phyloP scores from a whole-genome alignment of 306 rosid species.

The Cotoneaster glaucophyllus region DNA sequence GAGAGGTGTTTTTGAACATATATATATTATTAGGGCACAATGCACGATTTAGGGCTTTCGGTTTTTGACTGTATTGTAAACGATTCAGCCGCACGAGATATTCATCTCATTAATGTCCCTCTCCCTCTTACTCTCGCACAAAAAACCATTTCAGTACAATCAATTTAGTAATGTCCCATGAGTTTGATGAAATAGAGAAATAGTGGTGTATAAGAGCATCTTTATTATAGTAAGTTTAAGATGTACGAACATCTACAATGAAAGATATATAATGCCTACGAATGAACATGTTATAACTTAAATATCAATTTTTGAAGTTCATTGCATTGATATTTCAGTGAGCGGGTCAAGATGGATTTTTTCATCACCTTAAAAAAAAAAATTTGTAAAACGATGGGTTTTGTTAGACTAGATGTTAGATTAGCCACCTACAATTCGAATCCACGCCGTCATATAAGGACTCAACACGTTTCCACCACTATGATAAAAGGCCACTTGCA shows the following conservation, averaged over 20 bases:
- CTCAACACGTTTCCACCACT: too few relatives aligned
- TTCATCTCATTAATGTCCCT: constrained; percentile 30
- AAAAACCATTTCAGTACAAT: not conserved
- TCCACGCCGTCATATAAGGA: fast-evolving
- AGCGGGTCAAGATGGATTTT: not conserved
- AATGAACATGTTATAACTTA: not conserved
- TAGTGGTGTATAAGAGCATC: not conserved
- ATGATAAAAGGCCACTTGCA: too few relatives aligned
- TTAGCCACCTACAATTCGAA: too few relatives aligned
- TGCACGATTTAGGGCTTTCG: constrained; percentile 25
- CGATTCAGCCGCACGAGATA: constrained; percentile 48
- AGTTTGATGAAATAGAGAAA: not conserved
- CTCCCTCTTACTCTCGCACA: not conserved
- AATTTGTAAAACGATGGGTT: too few relatives aligned
- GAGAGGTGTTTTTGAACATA: constrained; percentile 16
- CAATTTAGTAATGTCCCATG: not conserved
- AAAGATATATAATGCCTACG: too few relatives aligned
- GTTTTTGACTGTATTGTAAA: not conserved
- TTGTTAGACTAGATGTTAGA: too few relatives aligned
- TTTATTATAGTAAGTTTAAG: not conserved
- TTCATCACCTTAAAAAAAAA: not conserved
- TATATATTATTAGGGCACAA: constrained; percentile 43
- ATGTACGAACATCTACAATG: not conserved
- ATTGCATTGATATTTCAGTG: too few relatives aligned
- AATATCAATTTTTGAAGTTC: too few relatives aligned